Percentiles rank a stretch among this genome's conserved stretches.
phyloP scores from a whole-genome alignment of 805 yeast genomes.

The fission yeast (Schizosaccharomyces pombe) region DNA sequence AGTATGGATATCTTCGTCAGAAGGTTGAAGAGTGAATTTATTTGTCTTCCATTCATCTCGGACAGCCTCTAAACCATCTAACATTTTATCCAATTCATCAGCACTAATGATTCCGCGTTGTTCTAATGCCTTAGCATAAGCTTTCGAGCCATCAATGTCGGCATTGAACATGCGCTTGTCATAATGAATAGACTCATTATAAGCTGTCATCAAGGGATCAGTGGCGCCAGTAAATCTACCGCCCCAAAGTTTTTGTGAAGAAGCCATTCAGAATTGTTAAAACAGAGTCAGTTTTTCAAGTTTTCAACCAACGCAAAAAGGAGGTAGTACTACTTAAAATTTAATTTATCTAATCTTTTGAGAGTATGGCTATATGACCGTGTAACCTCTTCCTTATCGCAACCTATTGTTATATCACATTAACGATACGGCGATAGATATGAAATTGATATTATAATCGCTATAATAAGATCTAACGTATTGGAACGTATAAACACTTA shows the following conservation, averaged over 20 bases:
- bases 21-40: conserved; percentile 48
- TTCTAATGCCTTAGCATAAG: conserved; percentile 67
- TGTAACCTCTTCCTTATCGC: no score
- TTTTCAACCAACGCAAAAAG: no score
- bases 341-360: no score
- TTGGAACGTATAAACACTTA: no score
- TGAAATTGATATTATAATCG: no score
- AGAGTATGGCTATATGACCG: no score
- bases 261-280: no score
- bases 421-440: no score
- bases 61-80: conserved; percentile 52
- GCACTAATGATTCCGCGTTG: conserved; percentile 52
- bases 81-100: conserved; percentile 60
- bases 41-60: conserved; percentile 59
- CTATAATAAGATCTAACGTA: no score
- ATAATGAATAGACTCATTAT: conserved; percentile 90
- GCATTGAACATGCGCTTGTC: conserved; percentile 88
- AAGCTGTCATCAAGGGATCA: conserved; percentile 91
- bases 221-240: conserved; percentile 85
- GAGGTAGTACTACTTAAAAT: no score
- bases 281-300: no score
- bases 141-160: conserved; percentile 81
- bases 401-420: no score
- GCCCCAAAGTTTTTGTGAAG: conserved; percentile 66
- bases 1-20: conserved; percentile 96